Evolutionary conservation across 305 asterid species (phyloP), one percentile per base, ranked within the genome.

Genomic region (Fraxinus latifolia): DNA sequence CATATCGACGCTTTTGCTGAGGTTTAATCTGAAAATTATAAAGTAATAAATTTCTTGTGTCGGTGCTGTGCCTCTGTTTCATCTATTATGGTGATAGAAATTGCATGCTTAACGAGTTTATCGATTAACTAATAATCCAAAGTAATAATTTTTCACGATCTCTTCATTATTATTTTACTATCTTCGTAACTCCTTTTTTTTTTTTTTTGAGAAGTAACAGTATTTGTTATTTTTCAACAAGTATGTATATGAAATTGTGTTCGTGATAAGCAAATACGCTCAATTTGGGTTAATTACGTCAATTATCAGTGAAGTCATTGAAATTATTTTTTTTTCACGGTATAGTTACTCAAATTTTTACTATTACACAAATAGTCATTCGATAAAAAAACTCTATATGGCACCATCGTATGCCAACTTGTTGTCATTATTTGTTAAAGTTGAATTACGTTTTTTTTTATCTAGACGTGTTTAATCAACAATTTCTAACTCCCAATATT

Each of bases 1-100:
- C 98, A 94, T 92, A 90, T 94, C 90, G 95, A 92, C 95, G 0
- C 44, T 7, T 37, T 0, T 37, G 12, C 2, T 37, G 12, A 5
- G 39, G 0, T 34, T 34, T 34, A 0, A 34, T 5, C 1, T 6
- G 8, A 34, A 5, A 5, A 5, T 34, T 37, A 0, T 37, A 37
- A 37, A 7, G 44, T 37, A 7, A 8, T 39, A 39, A 39, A 9
- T 9, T 1, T 39, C 0, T 39, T 39, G 39, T 6, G 8, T 5
- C 39, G 8, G 50, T 2, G 2, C 15, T 8, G 44, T 7, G 11
- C 42, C 42, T 36, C 9, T 37, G 44, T 12, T 37, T 1, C 12
- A 37, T 37, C 44, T 0, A 37, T 6, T 7, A 37, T 7, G 44
- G 44, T 7, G 44, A 37, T 37, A 37, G 44, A 37, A 37, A 37